Conservation (phyloP, 768 basidiomycete species). For the Boletus sp. region DNA sequence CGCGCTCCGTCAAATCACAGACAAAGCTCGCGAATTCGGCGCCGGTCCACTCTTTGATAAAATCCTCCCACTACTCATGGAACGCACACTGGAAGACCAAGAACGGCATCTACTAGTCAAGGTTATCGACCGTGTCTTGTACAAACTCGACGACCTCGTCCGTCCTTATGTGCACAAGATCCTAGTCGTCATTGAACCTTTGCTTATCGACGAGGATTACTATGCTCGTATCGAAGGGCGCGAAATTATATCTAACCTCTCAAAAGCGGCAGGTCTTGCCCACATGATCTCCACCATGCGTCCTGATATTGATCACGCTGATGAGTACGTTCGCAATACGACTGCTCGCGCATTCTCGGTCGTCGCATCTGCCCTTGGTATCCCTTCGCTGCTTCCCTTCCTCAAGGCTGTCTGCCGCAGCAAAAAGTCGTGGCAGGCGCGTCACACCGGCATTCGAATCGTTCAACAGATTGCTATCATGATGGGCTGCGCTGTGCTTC, state of each 20-base stretch:
- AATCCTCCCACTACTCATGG: constrained; percentile 96
- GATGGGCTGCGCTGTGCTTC: constrained; percentile 99
- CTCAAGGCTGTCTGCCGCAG: constrained; percentile 97
- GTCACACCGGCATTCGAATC: constrained; percentile 98
- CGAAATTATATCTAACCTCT: constrained; percentile 98
- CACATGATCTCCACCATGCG: constrained; percentile 99
- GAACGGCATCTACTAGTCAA: constrained; percentile 98
- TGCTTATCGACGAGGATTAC: constrained; percentile 97
- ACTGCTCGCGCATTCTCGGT: constrained; percentile 99
- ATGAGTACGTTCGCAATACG: constrained; percentile 98
- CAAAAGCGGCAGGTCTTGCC: constrained; percentile 97
- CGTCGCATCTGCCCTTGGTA: constrained; percentile 97
- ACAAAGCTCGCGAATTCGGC: constrained; percentile 98
- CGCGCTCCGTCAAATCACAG: constrained; percentile 95
- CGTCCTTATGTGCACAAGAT: constrained; percentile 99
- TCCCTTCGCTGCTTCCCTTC: constrained; percentile 96
- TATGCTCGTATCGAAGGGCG: constrained; percentile 96
- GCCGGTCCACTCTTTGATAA: constrained; percentile 99
- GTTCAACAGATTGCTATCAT: constrained; percentile 99
- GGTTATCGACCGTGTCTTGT: constrained; percentile 96
- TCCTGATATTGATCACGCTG: constrained; percentile 98
- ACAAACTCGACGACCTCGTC: constrained; percentile 98
- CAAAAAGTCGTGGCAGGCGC: constrained; percentile 99
- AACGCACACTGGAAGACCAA: constrained; percentile 95
- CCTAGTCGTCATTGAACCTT: constrained; percentile 97